phyloP scores from a whole-genome alignment of 352 stramenopile genomes.

The Pythium rhizo-oryzae region DNA sequence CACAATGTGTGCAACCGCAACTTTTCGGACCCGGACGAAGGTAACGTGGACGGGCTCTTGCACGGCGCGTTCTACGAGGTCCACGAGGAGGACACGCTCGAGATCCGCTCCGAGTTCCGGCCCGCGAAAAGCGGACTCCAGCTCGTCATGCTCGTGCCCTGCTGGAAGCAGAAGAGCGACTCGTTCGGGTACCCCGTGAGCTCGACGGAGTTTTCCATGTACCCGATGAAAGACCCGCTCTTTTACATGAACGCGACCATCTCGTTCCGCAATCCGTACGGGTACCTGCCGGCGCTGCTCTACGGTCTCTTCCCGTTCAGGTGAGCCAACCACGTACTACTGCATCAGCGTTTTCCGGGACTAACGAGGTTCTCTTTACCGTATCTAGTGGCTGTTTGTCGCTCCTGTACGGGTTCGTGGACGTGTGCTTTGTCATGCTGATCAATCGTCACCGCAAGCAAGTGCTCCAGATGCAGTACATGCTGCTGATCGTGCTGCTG shows the following conservation, averaged over 20 bases:
- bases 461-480: constrained; percentile 84
- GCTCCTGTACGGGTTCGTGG: constrained; percentile 71
- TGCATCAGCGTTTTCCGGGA: not conserved
- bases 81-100: constrained; percentile 39
- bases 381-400: constrained; percentile 58
- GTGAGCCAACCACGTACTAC: constrained; percentile 26
- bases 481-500: constrained; percentile 77
- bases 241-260: constrained; percentile 63
- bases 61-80: constrained; percentile 63
- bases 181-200: constrained; percentile 81
- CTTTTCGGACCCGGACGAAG: constrained; percentile 46
- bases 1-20: constrained; percentile 60
- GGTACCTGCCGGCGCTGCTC: constrained; percentile 78
- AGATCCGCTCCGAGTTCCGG: constrained; percentile 54
- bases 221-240: constrained; percentile 76
- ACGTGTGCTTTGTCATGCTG: constrained; percentile 67
- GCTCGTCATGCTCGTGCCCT: constrained; percentile 68
- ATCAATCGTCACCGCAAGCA: constrained; percentile 70
- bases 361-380: no score
- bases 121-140: constrained; percentile 58
- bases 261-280: constrained; percentile 81
- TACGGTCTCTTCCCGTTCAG: constrained; percentile 87
- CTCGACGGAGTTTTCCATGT: constrained; percentile 62
- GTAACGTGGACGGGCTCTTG: constrained; percentile 46
- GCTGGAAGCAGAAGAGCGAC: constrained; percentile 84